These are phyloP conservation scores for Oryza longistaminata DNA, from an alignment of 176 grass and related monocot genomes.

Conservation along the genomic window DNA sequence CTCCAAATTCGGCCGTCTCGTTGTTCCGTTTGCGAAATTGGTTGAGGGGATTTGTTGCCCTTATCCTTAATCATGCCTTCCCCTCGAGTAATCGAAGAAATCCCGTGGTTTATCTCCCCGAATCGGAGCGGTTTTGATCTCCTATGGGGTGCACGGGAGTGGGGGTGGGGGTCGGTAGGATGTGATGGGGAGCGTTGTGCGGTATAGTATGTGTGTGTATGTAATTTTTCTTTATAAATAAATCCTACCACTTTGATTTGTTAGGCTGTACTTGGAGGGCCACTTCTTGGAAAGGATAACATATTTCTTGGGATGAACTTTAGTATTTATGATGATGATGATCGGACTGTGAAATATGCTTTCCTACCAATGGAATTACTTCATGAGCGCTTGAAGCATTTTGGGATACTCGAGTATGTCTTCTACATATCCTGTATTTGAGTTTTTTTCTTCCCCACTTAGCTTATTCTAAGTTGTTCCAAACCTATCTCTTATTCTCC, in stretches of 20 bases:
- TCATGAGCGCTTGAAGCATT: background rate
- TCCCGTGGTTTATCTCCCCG: too few species aligned
- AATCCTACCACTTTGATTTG: background rate
- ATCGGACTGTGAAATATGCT: background rate
- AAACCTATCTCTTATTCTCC: constrained; percentile 2
- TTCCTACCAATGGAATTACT: background rate
- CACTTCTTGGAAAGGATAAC: background rate
- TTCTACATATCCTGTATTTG: constrained; percentile 9
- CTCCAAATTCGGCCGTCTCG: too few species aligned
- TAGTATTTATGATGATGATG: background rate
- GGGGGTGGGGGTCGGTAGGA: too few species aligned
- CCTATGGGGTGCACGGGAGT: too few species aligned
- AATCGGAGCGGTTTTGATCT: too few species aligned
- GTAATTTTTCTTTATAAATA: constrained; percentile 1
- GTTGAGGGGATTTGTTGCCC: too few species aligned
- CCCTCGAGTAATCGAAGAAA: too few species aligned
- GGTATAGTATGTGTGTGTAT: too few species aligned
- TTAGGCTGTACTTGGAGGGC: constrained; percentile 38
- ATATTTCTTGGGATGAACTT: constrained; percentile 6
- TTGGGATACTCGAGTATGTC: background rate
- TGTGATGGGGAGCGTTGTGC: too few species aligned
- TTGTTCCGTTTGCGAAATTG: too few species aligned
- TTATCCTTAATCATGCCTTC: too few species aligned
- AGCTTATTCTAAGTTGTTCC: constrained; percentile 20
- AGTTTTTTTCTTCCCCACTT: background rate